Percentiles rank a stretch among this genome's conserved stretches.
Evolutionary conservation across 257 asterid species (phyloP).

Genomic region (Agastache rugosa): DNA sequence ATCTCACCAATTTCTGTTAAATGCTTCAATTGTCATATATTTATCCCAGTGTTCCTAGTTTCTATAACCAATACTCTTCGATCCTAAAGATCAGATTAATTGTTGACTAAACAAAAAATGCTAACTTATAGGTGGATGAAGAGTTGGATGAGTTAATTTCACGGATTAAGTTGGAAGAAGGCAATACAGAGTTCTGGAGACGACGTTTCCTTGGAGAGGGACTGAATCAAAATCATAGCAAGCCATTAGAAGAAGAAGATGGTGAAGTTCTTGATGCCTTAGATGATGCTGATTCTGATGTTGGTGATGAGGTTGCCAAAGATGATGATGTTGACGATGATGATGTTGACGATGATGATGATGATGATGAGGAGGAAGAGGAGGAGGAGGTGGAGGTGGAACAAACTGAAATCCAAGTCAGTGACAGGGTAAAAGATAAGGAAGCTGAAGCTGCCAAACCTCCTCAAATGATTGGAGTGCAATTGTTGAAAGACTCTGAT

Average conservation of each 20-base stretch:
- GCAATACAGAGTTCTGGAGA: conserved; percentile 96
- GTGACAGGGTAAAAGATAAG: conserved; percentile 78
- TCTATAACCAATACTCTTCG: conserved; percentile 19
- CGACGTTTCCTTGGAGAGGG: conserved; percentile 97
- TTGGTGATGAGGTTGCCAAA: conserved; percentile 63
- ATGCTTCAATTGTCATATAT: conserved; percentile 6
- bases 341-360: conserved; percentile 46
- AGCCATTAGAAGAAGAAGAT: conserved; percentile 55
- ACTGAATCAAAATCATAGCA: conserved; percentile 64
- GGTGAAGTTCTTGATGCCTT: conserved; percentile 49
- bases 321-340: conserved; percentile 81
- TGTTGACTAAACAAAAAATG: conserved; percentile 26
- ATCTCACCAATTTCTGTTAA: conserved; percentile 12
- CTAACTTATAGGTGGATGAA: conserved; percentile 71
- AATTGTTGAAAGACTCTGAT: conserved; percentile 83
- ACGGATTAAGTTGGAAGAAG: conserved; percentile 90
- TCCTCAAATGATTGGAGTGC: conserved; percentile 97
- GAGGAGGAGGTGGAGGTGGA: conserved; percentile 90
- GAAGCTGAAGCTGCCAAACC: conserved; percentile 79
- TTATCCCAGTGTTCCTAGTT: conserved; percentile 12
- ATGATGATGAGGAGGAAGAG: conserved; percentile 59
- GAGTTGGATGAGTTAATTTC: conserved; percentile 93
- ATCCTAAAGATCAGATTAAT: conserved; percentile 10
- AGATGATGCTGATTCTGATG: conserved; percentile 62
- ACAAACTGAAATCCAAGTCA: conserved; percentile 72